Percentiles rank a stretch among this genome's conserved stretches.
These are phyloP conservation scores for Arthroderma uncinatum DNA, from an alignment of 2,329 filamentous ascomycete genomes.

Conservation along the genomic window DNA sequence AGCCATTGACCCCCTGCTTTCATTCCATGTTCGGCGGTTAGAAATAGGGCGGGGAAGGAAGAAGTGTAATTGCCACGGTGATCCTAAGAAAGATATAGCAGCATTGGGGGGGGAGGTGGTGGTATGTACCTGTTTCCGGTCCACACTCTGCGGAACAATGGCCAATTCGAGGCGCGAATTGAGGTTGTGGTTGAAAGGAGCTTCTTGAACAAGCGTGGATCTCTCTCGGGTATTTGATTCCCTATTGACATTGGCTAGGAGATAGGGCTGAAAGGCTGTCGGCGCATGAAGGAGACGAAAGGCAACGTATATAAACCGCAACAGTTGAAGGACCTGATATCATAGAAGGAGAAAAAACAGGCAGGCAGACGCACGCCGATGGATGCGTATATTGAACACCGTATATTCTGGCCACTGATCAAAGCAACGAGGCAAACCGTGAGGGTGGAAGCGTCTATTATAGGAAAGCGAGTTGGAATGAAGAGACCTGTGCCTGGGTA, in stretches of 20 bases:
- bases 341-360: neutral
- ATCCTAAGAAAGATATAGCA: constrained; percentile 1
- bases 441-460: neutral
- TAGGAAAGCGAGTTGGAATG: neutral
- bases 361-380: neutral
- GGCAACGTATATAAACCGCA: neutral
- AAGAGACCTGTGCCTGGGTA: neutral
- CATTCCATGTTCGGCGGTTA: neutral
- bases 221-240: constrained; percentile 1
- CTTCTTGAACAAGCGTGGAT: neutral
- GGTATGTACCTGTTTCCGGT: constrained; percentile 2
- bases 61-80: constrained; percentile 4
- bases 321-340: neutral
- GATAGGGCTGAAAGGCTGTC: neutral
- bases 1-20: neutral
- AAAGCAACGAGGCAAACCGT: neutral
- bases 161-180: constrained; percentile 7
- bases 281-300: neutral
- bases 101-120: neutral
- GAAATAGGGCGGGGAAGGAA: neutral
- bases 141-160: constrained; percentile 3
- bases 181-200: constrained; percentile 1
- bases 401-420: neutral
- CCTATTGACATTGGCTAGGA: neutral
- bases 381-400: neutral